Evolutionary conservation across 2,329 filamentous ascomycete species (phyloP).

Genomic region (Fusarium napiforme): DNA sequence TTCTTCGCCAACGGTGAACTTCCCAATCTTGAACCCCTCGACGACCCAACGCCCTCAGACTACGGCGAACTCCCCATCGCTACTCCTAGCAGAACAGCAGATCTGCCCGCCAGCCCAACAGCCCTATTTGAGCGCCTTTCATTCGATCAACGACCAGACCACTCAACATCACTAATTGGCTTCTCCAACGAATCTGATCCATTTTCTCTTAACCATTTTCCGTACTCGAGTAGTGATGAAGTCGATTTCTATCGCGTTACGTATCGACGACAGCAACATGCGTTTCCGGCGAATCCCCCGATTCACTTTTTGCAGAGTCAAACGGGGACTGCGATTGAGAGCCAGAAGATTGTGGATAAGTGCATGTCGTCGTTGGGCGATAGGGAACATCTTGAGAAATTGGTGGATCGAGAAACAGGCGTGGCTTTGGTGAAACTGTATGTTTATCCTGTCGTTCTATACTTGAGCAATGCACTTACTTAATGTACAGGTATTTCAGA

Average conservation of each 20-base stretch:
- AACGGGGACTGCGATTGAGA: not conserved
- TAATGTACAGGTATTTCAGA: not conserved
- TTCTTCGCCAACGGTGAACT: slow-evolving; percentile 6
- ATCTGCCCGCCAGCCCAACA: not conserved
- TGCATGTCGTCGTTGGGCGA: not conserved
- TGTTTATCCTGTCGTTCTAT: too few species aligned
- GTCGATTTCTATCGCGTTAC: slow-evolving; percentile 8
- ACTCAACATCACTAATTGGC: not conserved
- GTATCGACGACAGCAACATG: not conserved
- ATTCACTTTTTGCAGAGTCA: slow-evolving; percentile 1
- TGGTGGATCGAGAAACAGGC: not conserved
- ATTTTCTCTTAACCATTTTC: not conserved
- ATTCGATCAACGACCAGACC: not conserved
- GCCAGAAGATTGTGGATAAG: not conserved
- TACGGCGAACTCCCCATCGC: not conserved
- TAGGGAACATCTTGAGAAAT: not conserved
- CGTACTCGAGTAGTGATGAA: not conserved
- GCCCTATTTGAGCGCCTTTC: not conserved
- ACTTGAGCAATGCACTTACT: not conserved
- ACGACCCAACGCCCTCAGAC: not conserved
- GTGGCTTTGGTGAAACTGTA: not conserved
- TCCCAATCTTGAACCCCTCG: not conserved
- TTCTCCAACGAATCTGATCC: not conserved
- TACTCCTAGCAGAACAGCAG: not conserved
- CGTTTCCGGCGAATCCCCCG: not conserved